Evolutionary conservation across 192 early-diverging fungal genomes (phyloP), one percentile per base, ranked within the genome.

Genomic region (Lobosporangium transversale): DNA sequence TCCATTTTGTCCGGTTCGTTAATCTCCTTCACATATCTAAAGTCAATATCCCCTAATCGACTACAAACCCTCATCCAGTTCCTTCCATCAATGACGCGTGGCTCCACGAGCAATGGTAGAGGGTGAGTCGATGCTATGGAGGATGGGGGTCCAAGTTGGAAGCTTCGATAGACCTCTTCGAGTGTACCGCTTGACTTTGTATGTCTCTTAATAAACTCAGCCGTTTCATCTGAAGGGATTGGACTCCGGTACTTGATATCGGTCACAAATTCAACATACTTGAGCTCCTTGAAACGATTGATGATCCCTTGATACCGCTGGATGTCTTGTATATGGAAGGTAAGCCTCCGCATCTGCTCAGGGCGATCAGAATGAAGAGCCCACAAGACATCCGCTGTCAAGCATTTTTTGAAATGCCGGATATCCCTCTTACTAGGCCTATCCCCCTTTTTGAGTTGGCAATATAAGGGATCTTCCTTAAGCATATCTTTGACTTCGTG

Each of bases 321-420:
- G 18, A 59, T 45, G 10, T 47, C 58, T 17, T 59, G 17, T 26
- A 59, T 12, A 4, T 45, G 31, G 11, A 59, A 47, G 0, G 24
- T 21, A 10, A 59, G 0, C 29, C 44, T 48, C 58, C 32, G 58
- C 17, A 47, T 7, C 23, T 47, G 44, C 58, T 59, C 43, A 4
- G 29, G 42, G 0, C 58, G 58, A 11, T 48, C 58, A 17, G n/a
- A 45, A 35, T 24, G 47, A 17, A 59, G 58, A 2, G 43, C 43
- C 43, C 58, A 47, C 9, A 29, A 23, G 9, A 59, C 27, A 14
- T 59, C 58, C 42, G 17, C 29, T 17, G 26, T 20, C 14, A 59
- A 15, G 35, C 27, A 17, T 24, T 57, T 36, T 1, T 12, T 5
- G 4, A 2, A 9, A 24, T 18, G 29, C 8, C 33, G 32, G n/a